Percentiles rank a stretch among this genome's conserved stretches.
These are phyloP conservation scores for Cyclotella choctawhatcheeana DNA, from an alignment of 108 stramenopile species.

Conservation along the genomic window DNA sequence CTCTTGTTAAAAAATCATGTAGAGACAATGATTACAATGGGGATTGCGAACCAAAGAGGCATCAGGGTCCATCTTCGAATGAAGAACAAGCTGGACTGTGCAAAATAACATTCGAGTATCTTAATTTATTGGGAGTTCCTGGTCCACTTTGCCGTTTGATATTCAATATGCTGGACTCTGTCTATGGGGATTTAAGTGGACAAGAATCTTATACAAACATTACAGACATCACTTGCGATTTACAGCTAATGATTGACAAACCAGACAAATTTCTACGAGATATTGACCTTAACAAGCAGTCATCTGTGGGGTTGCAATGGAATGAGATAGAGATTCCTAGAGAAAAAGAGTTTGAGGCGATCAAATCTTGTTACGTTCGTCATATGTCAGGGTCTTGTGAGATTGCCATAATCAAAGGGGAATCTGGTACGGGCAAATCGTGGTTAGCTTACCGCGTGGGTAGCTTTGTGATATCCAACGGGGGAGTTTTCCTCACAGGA, in stretches of 20 bases:
- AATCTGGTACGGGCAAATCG: neutral
- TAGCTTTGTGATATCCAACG: neutral
- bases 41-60: neutral
- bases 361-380: neutral
- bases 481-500: slow-evolving; percentile 18
- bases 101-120: neutral
- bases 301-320: neutral
- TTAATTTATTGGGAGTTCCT: neutral
- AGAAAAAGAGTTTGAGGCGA: neutral
- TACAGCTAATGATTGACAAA: slow-evolving; percentile 3
- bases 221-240: neutral
- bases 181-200: neutral
- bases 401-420: neutral
- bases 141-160: slow-evolving; percentile 8
- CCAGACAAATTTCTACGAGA: neutral
- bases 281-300: neutral
- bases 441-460: neutral
- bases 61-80: neutral
- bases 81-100: neutral
- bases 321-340: neutral
- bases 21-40: neutral
- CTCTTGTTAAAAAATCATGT: neutral
- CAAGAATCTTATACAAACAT: neutral
- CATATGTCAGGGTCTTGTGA: neutral
- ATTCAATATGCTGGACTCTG: neutral